Conservation (phyloP, 108 stramenopile genomes). For the Hondaea fermentalgiana region DNA sequence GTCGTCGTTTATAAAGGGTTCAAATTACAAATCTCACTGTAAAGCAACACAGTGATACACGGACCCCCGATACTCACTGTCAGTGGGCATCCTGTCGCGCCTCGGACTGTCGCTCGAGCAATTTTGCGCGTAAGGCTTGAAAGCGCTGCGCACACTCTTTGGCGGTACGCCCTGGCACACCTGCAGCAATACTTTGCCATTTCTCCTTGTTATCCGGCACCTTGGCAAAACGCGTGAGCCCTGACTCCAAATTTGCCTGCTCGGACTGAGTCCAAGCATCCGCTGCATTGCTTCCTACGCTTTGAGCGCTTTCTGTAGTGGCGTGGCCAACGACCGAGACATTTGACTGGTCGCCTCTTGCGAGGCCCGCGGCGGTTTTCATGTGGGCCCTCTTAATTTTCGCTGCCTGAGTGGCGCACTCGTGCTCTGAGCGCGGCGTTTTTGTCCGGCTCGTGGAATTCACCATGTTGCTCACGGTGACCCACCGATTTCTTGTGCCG, state of each 20-base stretch:
- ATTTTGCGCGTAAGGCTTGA: neutral
- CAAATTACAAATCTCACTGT: too few relatives aligned
- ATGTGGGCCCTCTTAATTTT: neutral
- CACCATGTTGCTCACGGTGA: conserved; percentile 76
- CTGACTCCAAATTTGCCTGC: neutral
- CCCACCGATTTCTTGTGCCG: conserved; percentile 87
- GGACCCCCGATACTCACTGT: neutral
- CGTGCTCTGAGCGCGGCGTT: conserved; percentile 73
- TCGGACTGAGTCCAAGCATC: neutral
- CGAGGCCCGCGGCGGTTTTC: neutral
- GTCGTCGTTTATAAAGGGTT: too few relatives aligned
- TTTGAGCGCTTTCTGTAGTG: neutral
- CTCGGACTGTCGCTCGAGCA: neutral
- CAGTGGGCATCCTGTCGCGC: neutral
- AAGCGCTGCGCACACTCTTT: neutral
- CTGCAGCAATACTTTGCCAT: neutral
- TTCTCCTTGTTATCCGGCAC: neutral
- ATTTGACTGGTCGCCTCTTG: neutral
- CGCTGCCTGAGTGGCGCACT: conserved; percentile 46
- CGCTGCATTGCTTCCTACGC: neutral
- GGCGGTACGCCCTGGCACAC: neutral
- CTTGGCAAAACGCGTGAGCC: neutral
- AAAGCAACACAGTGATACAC: too few relatives aligned
- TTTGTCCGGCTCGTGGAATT: conserved; percentile 45
- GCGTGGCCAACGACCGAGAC: neutral